phyloP scores from a whole-genome alignment of 2,329 filamentous ascomycete genomes.

The Aspergillus intermedius region DNA sequence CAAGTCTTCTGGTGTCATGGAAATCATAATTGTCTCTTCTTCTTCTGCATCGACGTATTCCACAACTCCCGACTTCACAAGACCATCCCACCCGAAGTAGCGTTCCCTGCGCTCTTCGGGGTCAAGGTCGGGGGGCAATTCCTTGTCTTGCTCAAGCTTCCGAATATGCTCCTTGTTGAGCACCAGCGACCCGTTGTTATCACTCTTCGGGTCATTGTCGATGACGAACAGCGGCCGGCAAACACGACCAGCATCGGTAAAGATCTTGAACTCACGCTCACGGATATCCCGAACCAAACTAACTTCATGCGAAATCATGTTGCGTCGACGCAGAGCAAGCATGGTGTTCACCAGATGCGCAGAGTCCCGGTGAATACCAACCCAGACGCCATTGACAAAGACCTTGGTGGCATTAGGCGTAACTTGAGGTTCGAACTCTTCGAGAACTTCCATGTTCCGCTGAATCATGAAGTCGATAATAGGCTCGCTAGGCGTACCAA shows the following conservation, averaged over 20 bases:
- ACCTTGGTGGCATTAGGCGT: conserved; percentile 94
- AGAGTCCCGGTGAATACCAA: conserved; percentile 87
- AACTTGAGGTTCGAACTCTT: conserved; percentile 81
- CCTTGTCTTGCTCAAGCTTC: conserved; percentile 66
- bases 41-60: conserved; percentile 98
- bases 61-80: conserved; percentile 77
- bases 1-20: conserved; percentile 95
- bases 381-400: conserved; percentile 97
- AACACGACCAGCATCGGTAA: conserved; percentile 92
- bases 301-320: conserved; percentile 83
- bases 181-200: conserved; percentile 69
- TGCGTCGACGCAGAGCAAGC: conserved; percentile 68
- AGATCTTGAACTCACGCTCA: conserved; percentile 96
- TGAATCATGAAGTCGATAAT: conserved; percentile 95
- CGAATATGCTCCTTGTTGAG: conserved; percentile 78
- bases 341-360: conserved; percentile 76
- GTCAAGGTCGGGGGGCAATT: conserved; percentile 55
- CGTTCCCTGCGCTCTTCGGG: conserved; percentile 52
- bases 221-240: conserved; percentile 92
- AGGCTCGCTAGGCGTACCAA: conserved; percentile 83
- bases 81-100: conserved; percentile 80
- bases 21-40: conserved; percentile 98
- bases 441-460: conserved; percentile 89
- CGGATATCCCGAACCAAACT: conserved; percentile 93
- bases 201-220: conserved; percentile 71